Percentiles rank a stretch among this genome's conserved stretches.
These are phyloP conservation scores for Scleroderma bovista DNA, from an alignment of 768 basidiomycete species.

Conservation along the genomic window DNA sequence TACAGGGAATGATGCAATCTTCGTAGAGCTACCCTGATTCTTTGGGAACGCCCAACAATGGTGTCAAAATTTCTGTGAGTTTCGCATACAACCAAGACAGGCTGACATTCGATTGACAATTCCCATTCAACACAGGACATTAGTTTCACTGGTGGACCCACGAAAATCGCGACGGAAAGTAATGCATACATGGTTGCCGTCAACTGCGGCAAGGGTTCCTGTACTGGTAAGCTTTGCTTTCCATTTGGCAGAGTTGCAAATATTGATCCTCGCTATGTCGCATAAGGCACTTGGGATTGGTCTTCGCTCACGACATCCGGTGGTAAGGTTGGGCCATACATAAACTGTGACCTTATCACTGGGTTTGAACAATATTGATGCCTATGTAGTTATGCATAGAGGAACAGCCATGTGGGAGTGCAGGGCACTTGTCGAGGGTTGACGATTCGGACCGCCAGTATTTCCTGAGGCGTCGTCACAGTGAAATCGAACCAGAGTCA, in stretches of 20 bases:
- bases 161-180: constrained; percentile 37
- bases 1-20: neutral
- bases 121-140: constrained; percentile 32
- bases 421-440: too few species aligned
- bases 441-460: too few species aligned
- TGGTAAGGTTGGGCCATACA: constrained; percentile 33
- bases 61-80: constrained; percentile 52
- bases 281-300: constrained; percentile 48
- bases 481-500: too few species aligned
- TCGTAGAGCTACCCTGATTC: constrained; percentile 50
- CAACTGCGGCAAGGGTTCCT: constrained; percentile 50
- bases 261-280: neutral
- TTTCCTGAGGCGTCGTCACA: too few species aligned
- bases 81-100: neutral
- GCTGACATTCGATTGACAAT: neutral
- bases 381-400: too few species aligned
- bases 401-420: too few species aligned
- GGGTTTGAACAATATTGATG: too few species aligned
- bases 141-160: constrained; percentile 40
- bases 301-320: constrained; percentile 39
- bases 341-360: constrained; percentile 27
- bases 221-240: constrained; percentile 35
- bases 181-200: constrained; percentile 44
- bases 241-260: neutral
- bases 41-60: constrained; percentile 49